Evolutionary conservation across 108 stramenopile genomes (phyloP), one percentile per base, ranked within the genome.

Genomic region (Fistulifera pelliculosa): DNA sequence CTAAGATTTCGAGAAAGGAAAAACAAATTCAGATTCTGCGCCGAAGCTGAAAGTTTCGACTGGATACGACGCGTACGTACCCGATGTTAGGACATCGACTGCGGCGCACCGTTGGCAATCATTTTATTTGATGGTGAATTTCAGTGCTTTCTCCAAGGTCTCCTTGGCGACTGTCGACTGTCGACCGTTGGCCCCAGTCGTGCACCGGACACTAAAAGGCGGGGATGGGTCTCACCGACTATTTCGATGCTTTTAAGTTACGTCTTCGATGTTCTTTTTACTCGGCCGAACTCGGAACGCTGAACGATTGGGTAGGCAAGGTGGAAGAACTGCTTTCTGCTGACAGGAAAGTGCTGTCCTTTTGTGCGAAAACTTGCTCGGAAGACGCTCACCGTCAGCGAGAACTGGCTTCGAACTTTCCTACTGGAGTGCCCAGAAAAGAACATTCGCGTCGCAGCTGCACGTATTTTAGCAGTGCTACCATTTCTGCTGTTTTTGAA

Each of bases 91-190:
- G 6, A 41, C 58, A 16, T 79, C 78, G 35, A 45, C 22, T 43
- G 14, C 74, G 66, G 51, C 68, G 77, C 54, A 73, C 82, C 21
- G 96, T 95, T 70, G 71, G 83, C 16, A 86, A 94, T 56, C 74
- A 79, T 23, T 95, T 94, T 64, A 71, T 96, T 38, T 83, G 92
- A 94, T 47, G 43, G 75, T 39, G 94, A 94, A 54, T 92, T 95
- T 56, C 93, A 95, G 54, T 27, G 54, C 13, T 95, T 96, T 51
- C 61, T 98, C 41, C 74, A 77, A 51, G 69, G 79, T 25, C 64
- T 94, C 6, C 74, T 95, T 47, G 71, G 73, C 11, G 38, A 70
- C 0, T 84, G 82, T 41, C 76, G 62, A 11, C 47, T 65, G 26
- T 24, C 55, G 10, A 60, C 41, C 0, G 8, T 8, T 8, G 47